These are phyloP conservation scores for Grifola frondosa DNA, from an alignment of 1,284 basidiomycete genomes.

Conservation along the genomic window DNA sequence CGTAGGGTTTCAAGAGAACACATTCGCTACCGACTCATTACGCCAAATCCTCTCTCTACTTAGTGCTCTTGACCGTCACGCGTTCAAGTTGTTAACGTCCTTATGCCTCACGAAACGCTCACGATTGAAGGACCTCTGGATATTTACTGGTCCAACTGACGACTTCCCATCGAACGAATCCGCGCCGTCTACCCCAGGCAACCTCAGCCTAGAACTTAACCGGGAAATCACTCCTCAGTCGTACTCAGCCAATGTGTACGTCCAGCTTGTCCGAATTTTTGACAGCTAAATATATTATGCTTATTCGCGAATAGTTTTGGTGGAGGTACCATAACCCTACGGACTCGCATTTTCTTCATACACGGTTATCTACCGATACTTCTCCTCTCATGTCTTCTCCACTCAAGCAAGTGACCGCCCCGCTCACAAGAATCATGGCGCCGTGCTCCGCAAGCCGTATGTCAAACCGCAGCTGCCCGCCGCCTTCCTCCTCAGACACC, in stretches of 20 bases:
- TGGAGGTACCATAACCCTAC: constrained; percentile 4
- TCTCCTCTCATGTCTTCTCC: constrained; percentile 24
- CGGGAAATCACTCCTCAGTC: constrained; percentile 21
- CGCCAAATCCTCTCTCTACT: constrained; percentile 69
- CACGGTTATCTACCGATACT: constrained; percentile 11
- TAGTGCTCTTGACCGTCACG: constrained; percentile 62
- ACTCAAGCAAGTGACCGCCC: constrained; percentile 19
- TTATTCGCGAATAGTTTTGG: too few relatives aligned
- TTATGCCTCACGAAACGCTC: constrained; percentile 67
- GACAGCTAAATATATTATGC: too few relatives aligned
- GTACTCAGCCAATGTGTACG: too few relatives aligned
- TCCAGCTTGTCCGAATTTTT: too few relatives aligned
- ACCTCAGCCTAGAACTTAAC: constrained; percentile 32
- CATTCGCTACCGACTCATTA: constrained; percentile 74
- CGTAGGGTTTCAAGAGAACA: constrained; percentile 76
- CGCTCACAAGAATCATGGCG: constrained; percentile 13
- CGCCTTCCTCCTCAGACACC: constrained; percentile 21
- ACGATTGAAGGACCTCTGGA: constrained; percentile 74
- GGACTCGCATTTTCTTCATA: constrained; percentile 10
- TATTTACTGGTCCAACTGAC: constrained; percentile 57
- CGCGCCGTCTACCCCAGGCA: constrained; percentile 27
- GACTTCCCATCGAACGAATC: constrained; percentile 33
- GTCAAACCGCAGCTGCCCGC: constrained; percentile 21
- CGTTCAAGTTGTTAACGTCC: constrained; percentile 67
- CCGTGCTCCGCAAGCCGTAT: constrained; percentile 25